Conservation (phyloP, 257 asterid genomes). For the Capsicum chinense region DNA sequence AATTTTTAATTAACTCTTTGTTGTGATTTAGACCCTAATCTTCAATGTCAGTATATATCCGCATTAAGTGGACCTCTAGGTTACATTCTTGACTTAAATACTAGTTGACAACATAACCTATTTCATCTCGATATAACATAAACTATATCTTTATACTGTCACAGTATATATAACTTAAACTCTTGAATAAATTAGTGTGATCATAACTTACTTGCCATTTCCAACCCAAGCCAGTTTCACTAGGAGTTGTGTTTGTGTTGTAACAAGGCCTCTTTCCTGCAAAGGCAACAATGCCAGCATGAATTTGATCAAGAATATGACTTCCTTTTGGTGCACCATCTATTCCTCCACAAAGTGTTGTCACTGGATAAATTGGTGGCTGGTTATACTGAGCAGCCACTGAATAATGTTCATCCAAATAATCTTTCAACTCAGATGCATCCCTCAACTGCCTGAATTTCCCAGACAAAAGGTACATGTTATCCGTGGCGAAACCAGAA, state of each 20-base stretch:
- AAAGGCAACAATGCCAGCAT: constrained; percentile 52
- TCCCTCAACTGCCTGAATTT: constrained; percentile 46
- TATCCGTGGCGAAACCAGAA: too few species aligned
- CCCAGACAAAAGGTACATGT: too few species aligned
- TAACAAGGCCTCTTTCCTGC: constrained; percentile 41
- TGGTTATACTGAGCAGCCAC: constrained; percentile 58
- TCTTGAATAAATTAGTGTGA: neutral
- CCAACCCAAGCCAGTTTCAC: constrained; percentile 56
- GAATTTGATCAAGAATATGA: constrained; percentile 51
- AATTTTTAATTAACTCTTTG: too few species aligned
- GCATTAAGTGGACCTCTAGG: too few species aligned
- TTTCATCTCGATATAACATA: neutral
- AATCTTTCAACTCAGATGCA: constrained; percentile 49
- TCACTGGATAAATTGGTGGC: constrained; percentile 56
- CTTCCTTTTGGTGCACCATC: constrained; percentile 50
- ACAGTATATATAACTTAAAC: neutral
- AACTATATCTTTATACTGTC: neutral
- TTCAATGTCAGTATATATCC: too few species aligned
- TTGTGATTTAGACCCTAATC: too few species aligned
- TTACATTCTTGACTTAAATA: too few species aligned
- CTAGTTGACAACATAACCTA: neutral
- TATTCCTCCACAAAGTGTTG: constrained; percentile 55
- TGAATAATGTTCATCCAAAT: constrained; percentile 46
- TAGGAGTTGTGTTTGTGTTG: constrained; percentile 28
- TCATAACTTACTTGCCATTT: constrained; percentile 64